These are phyloP conservation scores for Hypocrella siamensis DNA, from an alignment of 2,329 filamentous ascomycete genomes.

Conservation along the genomic window DNA sequence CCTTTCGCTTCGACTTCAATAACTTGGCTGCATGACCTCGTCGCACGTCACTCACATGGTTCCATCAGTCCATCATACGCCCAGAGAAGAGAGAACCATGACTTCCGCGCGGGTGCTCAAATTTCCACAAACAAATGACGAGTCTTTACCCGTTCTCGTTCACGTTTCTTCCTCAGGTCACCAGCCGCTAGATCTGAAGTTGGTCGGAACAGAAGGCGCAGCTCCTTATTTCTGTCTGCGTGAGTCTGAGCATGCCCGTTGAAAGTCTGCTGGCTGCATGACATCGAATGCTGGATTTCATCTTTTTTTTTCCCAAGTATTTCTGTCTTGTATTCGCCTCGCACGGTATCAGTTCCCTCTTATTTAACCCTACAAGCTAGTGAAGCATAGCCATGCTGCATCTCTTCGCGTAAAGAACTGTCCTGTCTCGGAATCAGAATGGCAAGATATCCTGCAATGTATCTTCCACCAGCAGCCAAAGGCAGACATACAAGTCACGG, in stretches of 20 bases:
- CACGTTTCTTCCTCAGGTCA: slow-evolving; percentile 36
- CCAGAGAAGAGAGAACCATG: no score
- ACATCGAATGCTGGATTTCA: no score
- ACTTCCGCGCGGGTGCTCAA: slow-evolving; percentile 30
- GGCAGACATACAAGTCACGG: slow-evolving; percentile 42
- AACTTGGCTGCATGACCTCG: no score
- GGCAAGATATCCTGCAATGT: slow-evolving; percentile 43
- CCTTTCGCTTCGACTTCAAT: no score
- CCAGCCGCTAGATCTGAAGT: slow-evolving; percentile 44
- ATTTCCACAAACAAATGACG: slow-evolving; percentile 38
- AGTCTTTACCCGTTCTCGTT: slow-evolving; percentile 41
- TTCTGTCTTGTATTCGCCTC: not conserved
- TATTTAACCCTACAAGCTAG: slow-evolving; percentile 14
- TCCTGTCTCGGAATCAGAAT: slow-evolving; percentile 45
- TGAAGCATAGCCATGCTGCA: slow-evolving; percentile 39
- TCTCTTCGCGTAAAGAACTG: slow-evolving; percentile 37
- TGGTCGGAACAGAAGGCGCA: slow-evolving; percentile 53
- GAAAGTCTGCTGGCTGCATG: no score
- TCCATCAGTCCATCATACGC: no score
- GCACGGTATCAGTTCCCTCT: not conserved
- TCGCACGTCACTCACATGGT: no score
- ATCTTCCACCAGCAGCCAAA: slow-evolving; percentile 37
- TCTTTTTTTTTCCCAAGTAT: not conserved
- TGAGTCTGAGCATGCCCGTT: slow-evolving; percentile 20
- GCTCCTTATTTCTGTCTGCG: slow-evolving; percentile 40